A percentile compares a stretch with the other conserved stretches of the same genome.
Conservation (phyloP, 371 early-diverging fungal species). For the Circinella umbellata region DNA sequence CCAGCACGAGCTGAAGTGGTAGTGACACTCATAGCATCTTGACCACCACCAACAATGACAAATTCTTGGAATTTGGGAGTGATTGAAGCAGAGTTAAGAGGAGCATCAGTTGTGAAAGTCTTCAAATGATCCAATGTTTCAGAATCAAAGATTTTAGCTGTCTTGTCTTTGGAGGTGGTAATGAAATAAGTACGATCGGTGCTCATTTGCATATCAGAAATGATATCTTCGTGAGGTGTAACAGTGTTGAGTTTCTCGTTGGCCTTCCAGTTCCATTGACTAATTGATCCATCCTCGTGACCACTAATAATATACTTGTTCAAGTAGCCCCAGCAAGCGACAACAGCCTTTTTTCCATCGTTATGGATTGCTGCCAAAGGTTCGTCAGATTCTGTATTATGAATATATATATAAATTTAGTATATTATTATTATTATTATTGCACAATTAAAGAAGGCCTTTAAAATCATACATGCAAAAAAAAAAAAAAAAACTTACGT, state of each 20-base stretch:
- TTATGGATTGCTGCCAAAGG: conserved; percentile 70
- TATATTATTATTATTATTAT: not conserved
- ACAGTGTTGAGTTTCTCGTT: conserved; percentile 68
- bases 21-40: conserved; percentile 92
- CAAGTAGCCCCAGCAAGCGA: conserved; percentile 90
- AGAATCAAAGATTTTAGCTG: conserved; percentile 90
- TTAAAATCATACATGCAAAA: not conserved
- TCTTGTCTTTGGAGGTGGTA: conserved; percentile 96
- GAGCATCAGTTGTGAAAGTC: conserved; percentile 90
- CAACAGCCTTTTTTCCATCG: conserved; percentile 80
- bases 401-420: not conserved
- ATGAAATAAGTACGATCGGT: conserved; percentile 95
- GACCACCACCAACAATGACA: conserved; percentile 83
- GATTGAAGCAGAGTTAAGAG: conserved; percentile 95
- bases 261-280: conserved; percentile 86
- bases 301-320: conserved; percentile 93
- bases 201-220: conserved; percentile 96
- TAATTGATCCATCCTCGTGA: conserved; percentile 91
- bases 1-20: conserved; percentile 94
- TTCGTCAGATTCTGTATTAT: conserved; percentile 68
- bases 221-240: conserved; percentile 73
- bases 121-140: conserved; percentile 85
- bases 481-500: conserved; percentile 8
- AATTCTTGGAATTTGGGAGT: conserved; percentile 87
- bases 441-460: too few relatives aligned